Evolutionary conservation across 1,284 basidiomycete genomes (phyloP), one percentile per base, ranked within the genome.

Genomic region (Trametes pubescens): DNA sequence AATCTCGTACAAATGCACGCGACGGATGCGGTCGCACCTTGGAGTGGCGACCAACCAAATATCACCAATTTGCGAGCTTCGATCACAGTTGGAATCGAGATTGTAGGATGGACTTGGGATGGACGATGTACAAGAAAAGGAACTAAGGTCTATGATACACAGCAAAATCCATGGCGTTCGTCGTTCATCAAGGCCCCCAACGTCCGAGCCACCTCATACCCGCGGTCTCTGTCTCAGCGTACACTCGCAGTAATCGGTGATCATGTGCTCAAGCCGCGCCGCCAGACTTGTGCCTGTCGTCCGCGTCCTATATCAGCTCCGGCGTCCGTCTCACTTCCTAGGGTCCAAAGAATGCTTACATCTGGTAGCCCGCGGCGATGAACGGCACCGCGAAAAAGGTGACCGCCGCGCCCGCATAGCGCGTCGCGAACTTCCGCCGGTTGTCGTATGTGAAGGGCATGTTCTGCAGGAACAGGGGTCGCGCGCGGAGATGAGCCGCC

Each of bases 401-500:
- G 26, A 51, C 52, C 44, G 66, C 51, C 51, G 71, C 67, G 14
- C 57, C 59, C 34, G 57, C 47, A 61, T 69, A 71, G 65, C 74
- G 74, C 34, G 68, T 46, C 2, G 68, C 71, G 54, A 76, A 75
- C 47, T 68, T 57, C 29, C 58, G 51, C 57, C 62, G 63, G 70
- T 73, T 69, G 21, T 46, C 58, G 66, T 73, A 76, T 21, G 56
- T 57, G 71, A 76, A 76, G 24, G 75, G 75, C 62, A 76, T 68
- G 71, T 73, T 72, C 73, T 73, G 65, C 7, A 49, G 43, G 44
- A n/a, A 6, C n/a, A 18, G 18, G 29, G 21, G 18, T 29, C 16
- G 38, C 24, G 43, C 18, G 38, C 37, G 29, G 49, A 40, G 35
- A 35, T 51, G 44, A 47, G 52, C 44, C 16, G n/a, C 35, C 44